Evolutionary conservation across 108 stramenopile genomes (phyloP), one percentile per base, ranked within the genome.

Genomic region (Nitzschia palea): DNA sequence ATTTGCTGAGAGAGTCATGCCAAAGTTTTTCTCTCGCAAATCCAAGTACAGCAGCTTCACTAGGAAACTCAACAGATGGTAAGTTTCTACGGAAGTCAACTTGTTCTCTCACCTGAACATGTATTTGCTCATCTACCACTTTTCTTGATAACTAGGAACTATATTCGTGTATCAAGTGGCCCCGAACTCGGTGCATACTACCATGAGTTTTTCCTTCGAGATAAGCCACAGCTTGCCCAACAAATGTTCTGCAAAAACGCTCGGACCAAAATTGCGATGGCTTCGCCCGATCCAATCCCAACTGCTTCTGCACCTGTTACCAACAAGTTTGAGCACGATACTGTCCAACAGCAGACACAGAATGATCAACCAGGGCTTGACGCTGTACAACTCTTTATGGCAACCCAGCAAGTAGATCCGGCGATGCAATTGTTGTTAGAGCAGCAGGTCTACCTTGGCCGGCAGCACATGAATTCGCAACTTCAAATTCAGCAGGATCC

Each of bases 11-110:
- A 62, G 72, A n/a, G 68, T 87, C 29, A 81, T 90, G 67, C 84
- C 89, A 14, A 58, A 62, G 31, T 86, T 78, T 58, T 87, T 87
- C 63, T 59, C 76, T 43, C 76, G 80, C 26, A 78, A 85, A 37
- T 80, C 86, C 69, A 86, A 90, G 72, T 90, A 80, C 63, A 85
- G 81, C 2, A 86, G 82, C 54, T 90, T 90, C 71, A 90, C 89
- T 10, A 62, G 89, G 17, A 78, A 86, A 54, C 77, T 90, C 33
- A 90, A 87, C 60, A 57, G 89, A 30, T 90, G 85, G 85, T 79
- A 73, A 50, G 76, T 66, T 25, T 44, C n/a, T 48, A n/a, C 26
- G 29, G 47, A n/a, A n/a, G n/a, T n/a, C n/a, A n/a, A n/a, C n/a
- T n/a, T n/a, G n/a, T n/a, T n/a, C n/a, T n/a, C n/a, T n/a, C n/a